Evolutionary conservation across 805 yeast species (phyloP).

Genomic region (Brettanomyces naardenensis): DNA sequence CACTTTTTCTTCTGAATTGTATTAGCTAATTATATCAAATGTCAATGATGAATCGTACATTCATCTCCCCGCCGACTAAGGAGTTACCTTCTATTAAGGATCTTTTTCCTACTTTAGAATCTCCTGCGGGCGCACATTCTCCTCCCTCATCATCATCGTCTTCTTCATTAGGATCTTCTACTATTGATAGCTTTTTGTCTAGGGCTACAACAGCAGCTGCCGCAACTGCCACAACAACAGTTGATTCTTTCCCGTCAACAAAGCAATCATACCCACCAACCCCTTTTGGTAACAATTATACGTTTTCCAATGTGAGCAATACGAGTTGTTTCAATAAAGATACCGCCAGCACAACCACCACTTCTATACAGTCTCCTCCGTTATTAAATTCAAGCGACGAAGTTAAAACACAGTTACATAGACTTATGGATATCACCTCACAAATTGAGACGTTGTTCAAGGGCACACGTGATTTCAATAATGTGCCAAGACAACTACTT

Average conservation of each 20-base stretch:
- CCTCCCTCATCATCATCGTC: background rate
- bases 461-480: background rate
- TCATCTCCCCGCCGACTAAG: background rate
- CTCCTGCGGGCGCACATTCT: background rate
- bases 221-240: background rate
- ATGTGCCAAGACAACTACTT: conserved; percentile 1
- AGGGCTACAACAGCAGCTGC: background rate
- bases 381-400: background rate
- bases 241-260: background rate
- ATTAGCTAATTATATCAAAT: no score
- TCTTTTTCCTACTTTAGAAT: conserved; percentile 1
- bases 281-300: background rate
- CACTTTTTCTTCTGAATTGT: no score
- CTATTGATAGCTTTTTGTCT: no score
- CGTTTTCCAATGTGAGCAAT: background rate
- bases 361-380: background rate
- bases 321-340: background rate
- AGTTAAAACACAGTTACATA: background rate
- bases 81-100: conserved; percentile 3
- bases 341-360: background rate
- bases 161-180: no score
- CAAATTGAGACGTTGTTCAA: background rate
- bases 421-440: background rate
- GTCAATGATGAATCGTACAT: background rate
- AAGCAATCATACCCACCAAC: no score